Conservation (phyloP, 139 green algal species). For the Picochlorum sp. region DNA sequence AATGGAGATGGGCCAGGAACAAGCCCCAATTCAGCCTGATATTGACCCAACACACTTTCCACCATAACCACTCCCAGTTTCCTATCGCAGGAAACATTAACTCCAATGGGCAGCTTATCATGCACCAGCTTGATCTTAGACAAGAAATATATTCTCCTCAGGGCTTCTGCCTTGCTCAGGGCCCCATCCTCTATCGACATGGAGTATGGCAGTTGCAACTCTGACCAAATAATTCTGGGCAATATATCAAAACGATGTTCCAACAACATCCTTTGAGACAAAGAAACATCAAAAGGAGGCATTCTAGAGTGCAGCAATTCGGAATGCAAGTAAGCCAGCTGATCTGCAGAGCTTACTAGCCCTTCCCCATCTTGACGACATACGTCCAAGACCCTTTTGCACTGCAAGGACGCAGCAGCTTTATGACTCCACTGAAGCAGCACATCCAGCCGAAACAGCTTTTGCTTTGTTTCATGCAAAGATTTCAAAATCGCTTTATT, state of each 20-base stretch:
- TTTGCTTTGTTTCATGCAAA: constrained; percentile 23
- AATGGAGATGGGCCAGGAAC: too few relatives aligned
- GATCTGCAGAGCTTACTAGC: constrained; percentile 24
- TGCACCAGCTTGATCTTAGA: too few relatives aligned
- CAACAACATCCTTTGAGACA: constrained; percentile 29
- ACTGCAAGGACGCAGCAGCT: constrained; percentile 14
- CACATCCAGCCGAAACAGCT: constrained; percentile 38
- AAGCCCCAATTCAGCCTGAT: too few relatives aligned
- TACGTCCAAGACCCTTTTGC: constrained; percentile 14
- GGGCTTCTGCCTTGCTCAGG: too few relatives aligned
- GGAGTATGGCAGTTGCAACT: constrained; percentile 4
- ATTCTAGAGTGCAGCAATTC: constrained; percentile 21
- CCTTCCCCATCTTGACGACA: constrained; percentile 11
- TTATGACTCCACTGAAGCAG: constrained; percentile 34
- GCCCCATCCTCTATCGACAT: too few relatives aligned
- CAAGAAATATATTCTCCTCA: too few relatives aligned
- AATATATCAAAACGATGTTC: constrained; percentile 20
- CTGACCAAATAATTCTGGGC: constrained; percentile 19
- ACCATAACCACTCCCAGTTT: too few relatives aligned
- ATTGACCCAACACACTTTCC: too few relatives aligned
- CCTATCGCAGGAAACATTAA: too few relatives aligned
- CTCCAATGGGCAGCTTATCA: too few relatives aligned
- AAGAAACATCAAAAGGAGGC: constrained; percentile 38
- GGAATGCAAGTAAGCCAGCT: constrained; percentile 28
- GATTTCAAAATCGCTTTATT: background rate